Conservation (phyloP, 192 early-diverging fungal genomes). For the Coemansia sp. region DNA sequence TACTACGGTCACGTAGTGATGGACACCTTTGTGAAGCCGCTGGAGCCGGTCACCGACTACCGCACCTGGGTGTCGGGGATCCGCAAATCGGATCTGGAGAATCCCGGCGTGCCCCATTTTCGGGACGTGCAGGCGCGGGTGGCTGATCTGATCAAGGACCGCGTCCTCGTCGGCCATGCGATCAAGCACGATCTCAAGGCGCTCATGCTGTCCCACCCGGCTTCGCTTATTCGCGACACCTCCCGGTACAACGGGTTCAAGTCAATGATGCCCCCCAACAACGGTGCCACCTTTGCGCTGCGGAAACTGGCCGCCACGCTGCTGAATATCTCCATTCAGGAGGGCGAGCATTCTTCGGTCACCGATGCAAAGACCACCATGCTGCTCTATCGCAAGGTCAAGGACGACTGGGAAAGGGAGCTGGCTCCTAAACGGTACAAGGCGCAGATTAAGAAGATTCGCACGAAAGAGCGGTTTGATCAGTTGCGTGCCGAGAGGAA, state of each 20-base stretch:
- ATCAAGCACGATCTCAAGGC: slow-evolving; percentile 85
- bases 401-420: slow-evolving; percentile 76
- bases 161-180: slow-evolving; percentile 90
- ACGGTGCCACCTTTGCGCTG: slow-evolving; percentile 70
- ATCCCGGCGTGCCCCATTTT: slow-evolving; percentile 62
- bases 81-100: slow-evolving; percentile 67
- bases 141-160: slow-evolving; percentile 79
- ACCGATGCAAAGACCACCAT: slow-evolving; percentile 90
- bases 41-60: slow-evolving; percentile 88
- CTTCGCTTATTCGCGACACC: slow-evolving; percentile 79
- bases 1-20: slow-evolving; percentile 83
- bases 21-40: slow-evolving; percentile 83
- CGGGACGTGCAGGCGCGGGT: slow-evolving; percentile 78
- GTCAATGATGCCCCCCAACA: slow-evolving; percentile 41
- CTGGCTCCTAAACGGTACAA: slow-evolving; percentile 46
- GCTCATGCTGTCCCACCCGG: slow-evolving; percentile 81
- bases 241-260: slow-evolving; percentile 76
- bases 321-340: slow-evolving; percentile 82
- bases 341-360: slow-evolving; percentile 85
- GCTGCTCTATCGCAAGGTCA: slow-evolving; percentile 82
- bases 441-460: slow-evolving; percentile 21
- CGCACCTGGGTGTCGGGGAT: slow-evolving; percentile 93
- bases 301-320: slow-evolving; percentile 73
- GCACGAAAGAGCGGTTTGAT: slow-evolving; percentile 46
- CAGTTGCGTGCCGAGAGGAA: slow-evolving; percentile 37